Conservation (phyloP, 1,284 basidiomycete species). For the Tilletia horrida region DNA sequence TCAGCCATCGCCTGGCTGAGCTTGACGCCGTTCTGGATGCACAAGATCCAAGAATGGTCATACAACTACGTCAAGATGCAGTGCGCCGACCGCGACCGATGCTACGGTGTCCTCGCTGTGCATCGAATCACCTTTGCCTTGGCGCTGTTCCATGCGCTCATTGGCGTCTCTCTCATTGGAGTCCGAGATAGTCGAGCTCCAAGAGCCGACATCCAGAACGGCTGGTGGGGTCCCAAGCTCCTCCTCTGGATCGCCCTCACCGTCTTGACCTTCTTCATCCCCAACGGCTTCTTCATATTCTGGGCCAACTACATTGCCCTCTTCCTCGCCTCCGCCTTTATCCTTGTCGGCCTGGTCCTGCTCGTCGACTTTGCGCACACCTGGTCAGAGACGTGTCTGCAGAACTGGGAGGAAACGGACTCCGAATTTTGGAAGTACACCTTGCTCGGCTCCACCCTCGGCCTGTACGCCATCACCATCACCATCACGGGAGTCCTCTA, state of each 20-base stretch:
- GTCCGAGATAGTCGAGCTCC: conserved; percentile 85
- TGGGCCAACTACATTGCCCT: conserved; percentile 90
- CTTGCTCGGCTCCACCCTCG: conserved; percentile 85
- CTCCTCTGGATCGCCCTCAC: conserved; percentile 77
- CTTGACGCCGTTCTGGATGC: conserved; percentile 81
- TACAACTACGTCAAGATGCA: conserved; percentile 99
- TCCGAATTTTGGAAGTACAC: conserved; percentile 96
- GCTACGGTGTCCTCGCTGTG: conserved; percentile 95
- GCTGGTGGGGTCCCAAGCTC: conserved; percentile 98
- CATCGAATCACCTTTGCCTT: conserved; percentile 96
- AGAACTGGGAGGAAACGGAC: conserved; percentile 82
- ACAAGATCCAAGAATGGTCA: conserved; percentile 84
- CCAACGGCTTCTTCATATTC: conserved; percentile 90
- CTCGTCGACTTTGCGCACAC: conserved; percentile 98
- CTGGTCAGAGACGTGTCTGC: conserved; percentile 94
- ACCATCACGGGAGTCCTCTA: conserved; percentile 83
- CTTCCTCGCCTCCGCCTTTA: conserved; percentile 88
- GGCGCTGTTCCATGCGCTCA: conserved; percentile 78
- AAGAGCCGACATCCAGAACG: conserved; percentile 92
- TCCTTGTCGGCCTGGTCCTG: conserved; percentile 87
- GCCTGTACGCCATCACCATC: conserved; percentile 79
- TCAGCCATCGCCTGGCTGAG: conserved; percentile 97
- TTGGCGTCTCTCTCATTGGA: conserved; percentile 75
- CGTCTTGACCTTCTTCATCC: conserved; percentile 80
- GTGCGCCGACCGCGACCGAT: conserved; percentile 74